These are phyloP conservation scores for Sporothrix protearum DNA, from an alignment of 2,329 filamentous ascomycete species.

Conservation along the genomic window DNA sequence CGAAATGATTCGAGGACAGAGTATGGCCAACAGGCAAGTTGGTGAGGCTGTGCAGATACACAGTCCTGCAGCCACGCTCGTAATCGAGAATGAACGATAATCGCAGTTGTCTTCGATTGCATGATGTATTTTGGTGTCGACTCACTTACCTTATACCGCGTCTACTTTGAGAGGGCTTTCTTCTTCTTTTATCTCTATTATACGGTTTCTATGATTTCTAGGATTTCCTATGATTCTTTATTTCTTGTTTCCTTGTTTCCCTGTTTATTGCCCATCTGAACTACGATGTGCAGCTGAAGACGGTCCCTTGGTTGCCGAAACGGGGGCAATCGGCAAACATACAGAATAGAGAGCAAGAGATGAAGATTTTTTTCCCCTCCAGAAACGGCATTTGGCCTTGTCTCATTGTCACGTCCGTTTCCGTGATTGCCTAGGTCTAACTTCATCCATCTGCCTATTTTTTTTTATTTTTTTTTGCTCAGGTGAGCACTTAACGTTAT, in stretches of 20 bases:
- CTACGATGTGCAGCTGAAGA: not conserved
- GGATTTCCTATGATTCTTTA: not conserved
- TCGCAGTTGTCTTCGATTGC: not conserved
- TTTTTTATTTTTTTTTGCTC: conserved; percentile 5
- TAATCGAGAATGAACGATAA: not conserved
- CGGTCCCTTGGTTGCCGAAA: not conserved
- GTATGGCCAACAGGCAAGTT: not conserved
- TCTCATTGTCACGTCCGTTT: not conserved
- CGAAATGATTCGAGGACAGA: not conserved
- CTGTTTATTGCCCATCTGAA: not conserved
- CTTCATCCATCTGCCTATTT: not conserved
- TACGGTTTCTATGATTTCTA: not conserved
- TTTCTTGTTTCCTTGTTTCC: not conserved
- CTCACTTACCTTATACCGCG: not conserved
- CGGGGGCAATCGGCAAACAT: not conserved
- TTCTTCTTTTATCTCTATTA: too few relatives aligned
- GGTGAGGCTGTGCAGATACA: not conserved
- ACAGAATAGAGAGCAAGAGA: not conserved
- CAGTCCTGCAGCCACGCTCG: conserved; percentile 7
- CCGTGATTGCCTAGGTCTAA: not conserved
- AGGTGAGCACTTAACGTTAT: conserved; percentile 7
- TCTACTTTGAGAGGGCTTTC: not conserved
- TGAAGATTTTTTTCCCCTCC: not conserved
- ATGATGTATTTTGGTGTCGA: not conserved
- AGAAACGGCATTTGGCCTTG: not conserved